A percentile compares a stretch with the other conserved stretches of the same genome.
Conservation (phyloP, 371 early-diverging fungal species). For the Mortierella sp. region DNA sequence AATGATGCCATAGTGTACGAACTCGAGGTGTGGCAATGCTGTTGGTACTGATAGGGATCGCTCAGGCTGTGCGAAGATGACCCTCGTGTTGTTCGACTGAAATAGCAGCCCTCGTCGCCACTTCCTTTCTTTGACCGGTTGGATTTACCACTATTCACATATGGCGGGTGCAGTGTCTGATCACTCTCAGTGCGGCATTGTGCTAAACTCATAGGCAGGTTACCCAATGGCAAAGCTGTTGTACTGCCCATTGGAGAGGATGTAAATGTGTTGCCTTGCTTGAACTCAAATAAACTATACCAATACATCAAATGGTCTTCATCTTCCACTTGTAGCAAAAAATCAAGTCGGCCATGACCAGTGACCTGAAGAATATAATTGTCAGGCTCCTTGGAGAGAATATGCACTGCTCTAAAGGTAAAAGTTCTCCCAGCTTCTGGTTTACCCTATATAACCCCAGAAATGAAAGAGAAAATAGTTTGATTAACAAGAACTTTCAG, state of each 20-base stretch:
- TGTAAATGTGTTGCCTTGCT: slow-evolving; percentile 15
- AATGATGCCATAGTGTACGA: slow-evolving; percentile 26
- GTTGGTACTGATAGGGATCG: slow-evolving; percentile 7
- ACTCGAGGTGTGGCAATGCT: slow-evolving; percentile 19
- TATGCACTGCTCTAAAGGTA: slow-evolving; percentile 59
- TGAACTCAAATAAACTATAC: slow-evolving; percentile 57
- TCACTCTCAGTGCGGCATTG: slow-evolving; percentile 36
- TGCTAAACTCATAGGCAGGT: neutral
- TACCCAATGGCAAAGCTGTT: neutral
- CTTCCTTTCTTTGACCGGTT: neutral
- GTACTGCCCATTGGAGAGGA: neutral
- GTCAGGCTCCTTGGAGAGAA: slow-evolving; percentile 60
- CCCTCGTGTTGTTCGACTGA: slow-evolving; percentile 4
- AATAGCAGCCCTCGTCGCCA: slow-evolving; percentile 2
- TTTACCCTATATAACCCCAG: slow-evolving; percentile 20
- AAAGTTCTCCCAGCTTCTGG: slow-evolving; percentile 60
- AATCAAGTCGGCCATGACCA: slow-evolving; percentile 62
- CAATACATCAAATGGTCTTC: slow-evolving; percentile 62
- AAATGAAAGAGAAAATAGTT: neutral
- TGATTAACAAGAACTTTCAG: neutral
- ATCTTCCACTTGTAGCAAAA: slow-evolving; percentile 66
- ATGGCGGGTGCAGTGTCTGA: slow-evolving; percentile 16
- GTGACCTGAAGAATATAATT: slow-evolving; percentile 64
- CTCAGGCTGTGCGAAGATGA: neutral
- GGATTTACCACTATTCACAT: neutral